Base-by-base conservation (phyloP, 768 basidiomycete genomes). In the Suillus clintonianus region DNA sequence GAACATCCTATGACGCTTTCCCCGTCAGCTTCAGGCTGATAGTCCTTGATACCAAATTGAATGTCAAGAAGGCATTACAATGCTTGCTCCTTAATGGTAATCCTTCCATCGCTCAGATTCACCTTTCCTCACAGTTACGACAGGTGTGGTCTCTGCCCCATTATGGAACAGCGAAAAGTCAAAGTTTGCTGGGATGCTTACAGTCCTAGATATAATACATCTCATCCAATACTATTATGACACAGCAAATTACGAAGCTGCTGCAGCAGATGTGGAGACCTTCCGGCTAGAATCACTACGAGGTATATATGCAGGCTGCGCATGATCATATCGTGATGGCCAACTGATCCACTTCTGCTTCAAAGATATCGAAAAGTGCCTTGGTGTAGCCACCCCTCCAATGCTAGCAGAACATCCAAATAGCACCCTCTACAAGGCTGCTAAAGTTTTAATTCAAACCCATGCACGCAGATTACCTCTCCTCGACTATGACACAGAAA, bases 181-280 rank as follows among this genome's bases (percentile, higher is more conserved):
- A 5, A 87, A 83, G 47, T 99, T 99, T 71, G 94, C 94, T 10
- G 97, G 97, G 64, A 99, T 99, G 97, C 91, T 99, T 72, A 99
- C 97, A 10, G 94, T 99, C n/a, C 86, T 95, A 62, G 97, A 99
- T 77, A 95, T 99, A 75, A 98, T 99, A 63, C 97, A 99, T 75
- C 88, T 99, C 67, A 99, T 99, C 68, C 97, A 99, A 71, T 97
- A 96, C 80, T 99, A 98, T 77, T 97, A 98, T 77, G 88, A 89
- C 54, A 93, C 90, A 14, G 80, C 85, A 2, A 89, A 91, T 37
- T 89, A 89, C 42, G 95, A 95, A 69, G 88, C 86, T 59, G 96
- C 95, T 6, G 86, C 90, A 0, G 85, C 89, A 13, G 95, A 99
- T 70, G 97, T 99, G 4, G 97, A 99, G 74, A 90, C 87, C 0